These are phyloP conservation scores for Scutellaria minor DNA, from an alignment of 257 asterid species.

Conservation along the genomic window DNA sequence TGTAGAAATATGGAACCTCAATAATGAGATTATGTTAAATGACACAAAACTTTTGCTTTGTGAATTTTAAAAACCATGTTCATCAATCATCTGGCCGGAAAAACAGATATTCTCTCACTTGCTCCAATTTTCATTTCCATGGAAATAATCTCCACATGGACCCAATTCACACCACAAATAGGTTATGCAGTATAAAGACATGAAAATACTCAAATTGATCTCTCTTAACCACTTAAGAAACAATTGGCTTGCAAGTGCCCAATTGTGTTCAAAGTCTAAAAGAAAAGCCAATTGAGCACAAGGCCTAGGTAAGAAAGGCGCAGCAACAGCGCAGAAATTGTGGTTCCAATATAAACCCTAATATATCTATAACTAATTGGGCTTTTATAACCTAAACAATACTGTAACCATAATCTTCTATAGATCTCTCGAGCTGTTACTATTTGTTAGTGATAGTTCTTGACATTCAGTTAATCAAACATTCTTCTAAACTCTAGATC, in stretches of 20 bases:
- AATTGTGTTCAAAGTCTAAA: too few species aligned
- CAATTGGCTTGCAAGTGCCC: too few species aligned
- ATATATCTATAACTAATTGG: too few species aligned
- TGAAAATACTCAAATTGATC: neutral
- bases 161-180: slow-evolving; percentile 1
- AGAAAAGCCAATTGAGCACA: too few species aligned
- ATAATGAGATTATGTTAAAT: slow-evolving; percentile 1
- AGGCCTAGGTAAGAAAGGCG: too few species aligned
- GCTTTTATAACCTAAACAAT: too few species aligned
- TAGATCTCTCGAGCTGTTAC: neutral
- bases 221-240: slow-evolving; percentile 25
- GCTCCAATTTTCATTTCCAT: neutral
- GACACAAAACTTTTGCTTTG: neutral
- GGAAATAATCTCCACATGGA: neutral
- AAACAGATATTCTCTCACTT: neutral
- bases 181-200: slow-evolving; percentile 1
- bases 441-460: neutral
- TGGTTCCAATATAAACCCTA: too few species aligned
- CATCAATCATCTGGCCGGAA: neutral
- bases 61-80: neutral
- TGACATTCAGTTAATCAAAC: neutral
- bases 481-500: slow-evolving; percentile 1
- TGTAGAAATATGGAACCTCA: neutral
- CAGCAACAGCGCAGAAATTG: neutral
- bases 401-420: neutral